phyloP scores from a whole-genome alignment of 306 rosid genomes.

The Arachis stenosperma region DNA sequence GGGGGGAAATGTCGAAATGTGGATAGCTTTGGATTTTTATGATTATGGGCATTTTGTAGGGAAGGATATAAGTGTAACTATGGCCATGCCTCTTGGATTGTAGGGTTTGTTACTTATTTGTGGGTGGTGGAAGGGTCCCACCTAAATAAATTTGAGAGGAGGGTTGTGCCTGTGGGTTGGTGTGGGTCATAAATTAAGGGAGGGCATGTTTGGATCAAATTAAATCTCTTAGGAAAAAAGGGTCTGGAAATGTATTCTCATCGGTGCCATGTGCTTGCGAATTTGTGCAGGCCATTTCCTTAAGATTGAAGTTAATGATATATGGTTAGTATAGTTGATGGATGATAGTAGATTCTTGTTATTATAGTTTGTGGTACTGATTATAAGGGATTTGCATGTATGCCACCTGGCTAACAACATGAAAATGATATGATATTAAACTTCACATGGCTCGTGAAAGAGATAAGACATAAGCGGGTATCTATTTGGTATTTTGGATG shows the following conservation, averaged over 20 bases:
- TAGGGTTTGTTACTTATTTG: background rate
- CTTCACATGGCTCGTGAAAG: conserved; percentile 24
- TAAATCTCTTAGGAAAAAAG: background rate
- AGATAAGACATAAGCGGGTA: background rate
- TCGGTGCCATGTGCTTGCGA: conserved; percentile 1
- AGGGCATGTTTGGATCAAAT: background rate
- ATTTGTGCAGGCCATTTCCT: background rate
- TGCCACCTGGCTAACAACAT: conserved; percentile 28
- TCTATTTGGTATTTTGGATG: conserved; percentile 13
- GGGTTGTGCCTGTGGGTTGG: conserved; percentile 30
- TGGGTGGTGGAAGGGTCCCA: conserved; percentile 11
- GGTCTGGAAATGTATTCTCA: background rate
- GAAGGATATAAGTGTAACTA: too few relatives aligned
- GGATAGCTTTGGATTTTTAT: background rate
- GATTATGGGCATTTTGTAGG: background rate
- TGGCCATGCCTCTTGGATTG: background rate
- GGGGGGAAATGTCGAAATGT: background rate
- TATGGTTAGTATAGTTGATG: background rate
- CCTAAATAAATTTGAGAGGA: background rate
- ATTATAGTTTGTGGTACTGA: background rate
- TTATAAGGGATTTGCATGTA: conserved; percentile 40
- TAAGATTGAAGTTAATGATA: background rate
- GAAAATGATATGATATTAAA: conserved; percentile 20
- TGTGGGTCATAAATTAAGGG: conserved; percentile 17
- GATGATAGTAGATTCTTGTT: background rate